These are phyloP conservation scores for Oemleria cerasiformis DNA, from an alignment of 306 rosid species.

Conservation along the genomic window DNA sequence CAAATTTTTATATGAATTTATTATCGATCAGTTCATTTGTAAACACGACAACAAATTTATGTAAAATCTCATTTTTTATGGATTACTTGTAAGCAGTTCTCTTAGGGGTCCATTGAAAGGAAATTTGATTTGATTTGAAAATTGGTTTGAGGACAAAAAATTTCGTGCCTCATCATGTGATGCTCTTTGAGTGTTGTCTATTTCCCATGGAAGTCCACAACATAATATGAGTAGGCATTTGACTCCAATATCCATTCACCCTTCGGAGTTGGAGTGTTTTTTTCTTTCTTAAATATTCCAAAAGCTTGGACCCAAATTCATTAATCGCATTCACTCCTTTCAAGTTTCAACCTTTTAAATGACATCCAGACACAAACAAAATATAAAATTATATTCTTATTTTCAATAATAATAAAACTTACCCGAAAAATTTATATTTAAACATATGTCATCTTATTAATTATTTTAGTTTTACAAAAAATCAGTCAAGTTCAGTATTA, in stretches of 20 bases:
- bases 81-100: too few relatives aligned
- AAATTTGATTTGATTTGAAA: not conserved
- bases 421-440: too few relatives aligned
- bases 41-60: too few relatives aligned
- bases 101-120: too few relatives aligned
- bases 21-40: too few relatives aligned
- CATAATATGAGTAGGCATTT: not conserved
- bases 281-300: not conserved
- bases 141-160: not conserved
- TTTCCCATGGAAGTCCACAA: not conserved
- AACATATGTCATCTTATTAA: too few relatives aligned
- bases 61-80: too few relatives aligned
- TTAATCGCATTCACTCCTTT: conserved; percentile 42
- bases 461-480: too few relatives aligned
- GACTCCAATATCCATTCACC: not conserved
- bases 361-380: conserved; percentile 31
- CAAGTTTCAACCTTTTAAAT: conserved; percentile 26
- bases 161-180: not conserved
- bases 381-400: not conserved
- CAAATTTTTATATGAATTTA: too few relatives aligned
- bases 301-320: conserved; percentile 53
- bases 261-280: not conserved
- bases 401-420: too few relatives aligned
- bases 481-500: too few relatives aligned
- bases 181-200: not conserved